These are phyloP conservation scores for Aspergillus diversus DNA, from an alignment of 495 filamentous ascomycete species.

Conservation along the genomic window DNA sequence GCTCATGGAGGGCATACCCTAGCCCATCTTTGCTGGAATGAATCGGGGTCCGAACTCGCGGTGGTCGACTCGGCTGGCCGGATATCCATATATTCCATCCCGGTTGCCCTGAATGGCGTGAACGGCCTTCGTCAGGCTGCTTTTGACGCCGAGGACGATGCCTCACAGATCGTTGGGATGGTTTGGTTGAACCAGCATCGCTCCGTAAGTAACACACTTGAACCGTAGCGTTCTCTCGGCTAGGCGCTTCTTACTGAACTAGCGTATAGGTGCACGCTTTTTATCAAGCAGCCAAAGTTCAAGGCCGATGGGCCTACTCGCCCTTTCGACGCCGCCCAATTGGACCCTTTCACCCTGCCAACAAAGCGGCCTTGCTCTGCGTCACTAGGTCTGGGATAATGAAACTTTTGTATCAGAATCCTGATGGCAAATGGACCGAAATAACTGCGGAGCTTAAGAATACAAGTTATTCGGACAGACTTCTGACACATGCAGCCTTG, in stretches of 20 bases:
- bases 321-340: constrained; percentile 51
- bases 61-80: constrained; percentile 75
- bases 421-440: constrained; percentile 68
- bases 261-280: constrained; percentile 51
- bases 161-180: constrained; percentile 76
- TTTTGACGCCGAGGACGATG: constrained; percentile 68
- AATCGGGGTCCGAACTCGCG: constrained; percentile 72
- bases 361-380: constrained; percentile 69
- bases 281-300: constrained; percentile 52
- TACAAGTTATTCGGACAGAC: constrained; percentile 65
- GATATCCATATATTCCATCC: constrained; percentile 66
- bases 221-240: neutral
- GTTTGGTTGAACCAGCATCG: constrained; percentile 76
- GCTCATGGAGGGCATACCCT: constrained; percentile 56
- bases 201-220: constrained; percentile 43
- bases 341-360: constrained; percentile 69
- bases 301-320: constrained; percentile 56
- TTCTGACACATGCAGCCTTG: constrained; percentile 80
- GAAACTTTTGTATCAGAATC: constrained; percentile 70
- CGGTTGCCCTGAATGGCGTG: constrained; percentile 68
- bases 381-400: constrained; percentile 72
- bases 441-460: constrained; percentile 70
- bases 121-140: constrained; percentile 55
- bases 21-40: constrained; percentile 80
- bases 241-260: neutral